These are phyloP conservation scores for Umbelopsis isabellina DNA, from an alignment of 192 early-diverging fungal species.

Conservation along the genomic window DNA sequence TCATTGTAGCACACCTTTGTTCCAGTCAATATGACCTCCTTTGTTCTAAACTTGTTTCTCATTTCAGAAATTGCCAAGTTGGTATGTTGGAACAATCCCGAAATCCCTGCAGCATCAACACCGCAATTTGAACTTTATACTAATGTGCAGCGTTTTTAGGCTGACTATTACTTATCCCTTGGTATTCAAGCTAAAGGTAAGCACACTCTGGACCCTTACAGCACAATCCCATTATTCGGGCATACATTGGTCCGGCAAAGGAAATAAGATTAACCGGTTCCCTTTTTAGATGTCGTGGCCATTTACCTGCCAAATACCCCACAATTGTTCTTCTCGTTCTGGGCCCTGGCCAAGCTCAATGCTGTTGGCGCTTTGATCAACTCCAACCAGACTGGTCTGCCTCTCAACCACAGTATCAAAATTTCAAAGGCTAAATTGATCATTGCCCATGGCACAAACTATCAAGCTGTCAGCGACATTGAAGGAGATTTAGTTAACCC, in stretches of 20 bases:
- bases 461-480: neutral
- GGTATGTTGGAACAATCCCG: neutral
- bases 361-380: constrained; percentile 11
- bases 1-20: neutral
- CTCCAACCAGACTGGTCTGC: constrained; percentile 7
- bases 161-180: neutral
- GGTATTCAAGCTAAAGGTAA: constrained; percentile 9
- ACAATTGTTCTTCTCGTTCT: constrained; percentile 4
- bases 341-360: constrained; percentile 13
- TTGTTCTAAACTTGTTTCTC: neutral
- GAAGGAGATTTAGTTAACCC: neutral
- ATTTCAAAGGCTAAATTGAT: neutral
- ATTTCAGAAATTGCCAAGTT: constrained; percentile 7
- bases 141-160: neutral
- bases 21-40: neutral
- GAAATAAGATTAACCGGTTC: no score
- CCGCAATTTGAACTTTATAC: neutral
- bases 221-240: neutral
- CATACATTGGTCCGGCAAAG: neutral
- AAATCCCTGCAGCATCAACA: neutral
- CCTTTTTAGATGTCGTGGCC: constrained; percentile 4
- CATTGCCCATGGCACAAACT: neutral
- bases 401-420: neutral
- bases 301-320: constrained; percentile 19
- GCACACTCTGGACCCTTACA: no score